Conservation (phyloP, 306 rosid genomes). For the Castanopsis chinensis region DNA sequence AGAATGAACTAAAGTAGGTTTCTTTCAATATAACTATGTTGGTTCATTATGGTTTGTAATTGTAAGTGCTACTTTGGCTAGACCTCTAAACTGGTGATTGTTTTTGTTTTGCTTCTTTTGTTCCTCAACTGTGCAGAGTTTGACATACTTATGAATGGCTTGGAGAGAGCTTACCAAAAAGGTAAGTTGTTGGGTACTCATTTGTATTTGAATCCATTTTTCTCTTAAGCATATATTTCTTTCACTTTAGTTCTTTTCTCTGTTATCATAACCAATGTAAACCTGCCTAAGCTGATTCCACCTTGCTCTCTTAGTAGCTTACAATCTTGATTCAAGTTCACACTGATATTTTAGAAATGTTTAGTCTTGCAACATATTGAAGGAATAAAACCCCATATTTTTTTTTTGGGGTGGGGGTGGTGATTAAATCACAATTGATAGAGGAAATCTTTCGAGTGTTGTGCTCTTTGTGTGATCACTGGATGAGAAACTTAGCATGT, state of each 20-base stretch:
- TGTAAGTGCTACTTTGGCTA: not conserved
- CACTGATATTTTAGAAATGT: not conserved
- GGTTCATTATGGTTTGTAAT: not conserved
- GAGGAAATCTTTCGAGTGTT: too few relatives aligned
- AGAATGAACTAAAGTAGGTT: not conserved
- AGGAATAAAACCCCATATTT: not conserved
- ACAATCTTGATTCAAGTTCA: not conserved
- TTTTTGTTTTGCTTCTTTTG: not conserved
- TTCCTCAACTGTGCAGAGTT: conserved; percentile 31
- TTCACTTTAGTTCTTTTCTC: not conserved
- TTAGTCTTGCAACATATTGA: not conserved
- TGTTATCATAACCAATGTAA: not conserved
- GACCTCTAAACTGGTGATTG: not conserved
- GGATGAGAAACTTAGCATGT: not conserved
- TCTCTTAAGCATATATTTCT: not conserved
- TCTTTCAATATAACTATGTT: not conserved
- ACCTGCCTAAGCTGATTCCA: not conserved
- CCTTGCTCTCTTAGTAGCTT: not conserved
- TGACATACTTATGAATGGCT: conserved; percentile 73
- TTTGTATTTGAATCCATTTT: not conserved
- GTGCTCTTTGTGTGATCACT: not conserved
- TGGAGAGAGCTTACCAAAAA: conserved; percentile 67
- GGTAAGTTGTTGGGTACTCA: conserved; percentile 33
- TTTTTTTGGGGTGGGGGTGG: not conserved
- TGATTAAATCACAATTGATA: not conserved